Evolutionary conservation across 164 flowering plant genomes (phyloP).

Genomic region (Stephania cephalantha): DNA sequence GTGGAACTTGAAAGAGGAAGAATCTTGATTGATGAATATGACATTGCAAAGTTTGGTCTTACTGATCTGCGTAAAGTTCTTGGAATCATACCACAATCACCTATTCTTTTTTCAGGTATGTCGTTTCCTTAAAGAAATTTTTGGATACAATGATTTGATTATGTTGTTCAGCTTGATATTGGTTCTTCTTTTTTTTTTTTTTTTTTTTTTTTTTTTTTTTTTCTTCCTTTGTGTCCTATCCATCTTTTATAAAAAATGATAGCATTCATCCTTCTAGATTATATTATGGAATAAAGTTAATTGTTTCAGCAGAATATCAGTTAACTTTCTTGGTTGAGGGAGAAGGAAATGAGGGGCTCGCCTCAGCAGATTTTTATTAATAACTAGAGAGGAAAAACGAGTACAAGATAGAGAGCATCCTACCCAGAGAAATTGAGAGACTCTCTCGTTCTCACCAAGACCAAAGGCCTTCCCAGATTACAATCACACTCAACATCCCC

Average conservation of each 20-base stretch:
- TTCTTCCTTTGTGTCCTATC: no score
- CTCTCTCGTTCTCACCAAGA: no score
- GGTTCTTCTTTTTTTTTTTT: no score
- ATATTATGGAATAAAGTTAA: neutral
- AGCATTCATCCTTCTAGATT: neutral
- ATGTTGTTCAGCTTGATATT: neutral
- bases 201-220: no score
- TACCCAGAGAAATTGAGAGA: no score
- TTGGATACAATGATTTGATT: neutral
- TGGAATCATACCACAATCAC: conserved; percentile 95
- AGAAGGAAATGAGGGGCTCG: no score
- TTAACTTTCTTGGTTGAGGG: no score
- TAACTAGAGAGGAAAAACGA: no score
- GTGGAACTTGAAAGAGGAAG: conserved; percentile 92
- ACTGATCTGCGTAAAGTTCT: conserved; percentile 85
- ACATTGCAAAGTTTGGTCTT: conserved; percentile 76
- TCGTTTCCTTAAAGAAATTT: neutral
- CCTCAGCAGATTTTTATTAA: no score
- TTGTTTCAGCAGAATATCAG: neutral
- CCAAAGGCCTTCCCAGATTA: no score
- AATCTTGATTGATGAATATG: conserved; percentile 74
- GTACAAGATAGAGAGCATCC: no score
- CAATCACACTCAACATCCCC: no score
- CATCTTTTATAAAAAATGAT: neutral
- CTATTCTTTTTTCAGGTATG: conserved; percentile 97